Conservation (phyloP, 1,284 basidiomycete genomes). For the Tilletia indica region DNA sequence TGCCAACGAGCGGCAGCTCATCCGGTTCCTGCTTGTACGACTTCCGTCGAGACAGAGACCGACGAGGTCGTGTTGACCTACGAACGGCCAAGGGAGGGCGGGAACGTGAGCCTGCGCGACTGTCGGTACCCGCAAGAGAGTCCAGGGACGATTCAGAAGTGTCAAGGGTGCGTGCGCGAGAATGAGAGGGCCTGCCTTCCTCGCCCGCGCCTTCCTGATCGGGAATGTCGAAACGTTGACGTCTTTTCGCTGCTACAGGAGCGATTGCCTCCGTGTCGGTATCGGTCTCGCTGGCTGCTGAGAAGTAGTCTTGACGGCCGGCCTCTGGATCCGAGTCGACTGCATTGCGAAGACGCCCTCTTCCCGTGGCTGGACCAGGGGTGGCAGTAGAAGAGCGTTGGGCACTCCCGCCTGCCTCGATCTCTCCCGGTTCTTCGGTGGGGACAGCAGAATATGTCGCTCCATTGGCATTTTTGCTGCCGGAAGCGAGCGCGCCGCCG, state of each 20-base stretch:
- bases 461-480: constrained; percentile 39
- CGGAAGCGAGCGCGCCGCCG: constrained; percentile 10
- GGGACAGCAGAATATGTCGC: constrained; percentile 28
- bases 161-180: not conserved
- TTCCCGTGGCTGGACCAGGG: not conserved
- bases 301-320: constrained; percentile 4
- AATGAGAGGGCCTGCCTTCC: not conserved
- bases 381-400: not conserved
- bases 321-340: constrained; percentile 1
- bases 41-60: constrained; percentile 31
- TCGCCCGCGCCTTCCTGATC: not conserved
- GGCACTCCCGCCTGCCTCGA: not conserved
- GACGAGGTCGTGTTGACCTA: constrained; percentile 28
- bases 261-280: constrained; percentile 2
- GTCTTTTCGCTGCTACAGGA: not conserved
- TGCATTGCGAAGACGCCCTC: not conserved
- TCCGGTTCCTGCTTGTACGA: constrained; percentile 29
- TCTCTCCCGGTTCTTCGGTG: constrained; percentile 19
- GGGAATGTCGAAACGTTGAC: not conserved
- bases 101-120: constrained; percentile 27
- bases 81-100: constrained; percentile 10
- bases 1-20: not conserved
- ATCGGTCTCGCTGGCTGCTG: constrained; percentile 5
- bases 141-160: constrained; percentile 28
- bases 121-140: constrained; percentile 29